A percentile compares a stretch with the other conserved stretches of the same genome.
Conservation (phyloP, 768 basidiomycete genomes). For the Tulasnella calospora region DNA sequence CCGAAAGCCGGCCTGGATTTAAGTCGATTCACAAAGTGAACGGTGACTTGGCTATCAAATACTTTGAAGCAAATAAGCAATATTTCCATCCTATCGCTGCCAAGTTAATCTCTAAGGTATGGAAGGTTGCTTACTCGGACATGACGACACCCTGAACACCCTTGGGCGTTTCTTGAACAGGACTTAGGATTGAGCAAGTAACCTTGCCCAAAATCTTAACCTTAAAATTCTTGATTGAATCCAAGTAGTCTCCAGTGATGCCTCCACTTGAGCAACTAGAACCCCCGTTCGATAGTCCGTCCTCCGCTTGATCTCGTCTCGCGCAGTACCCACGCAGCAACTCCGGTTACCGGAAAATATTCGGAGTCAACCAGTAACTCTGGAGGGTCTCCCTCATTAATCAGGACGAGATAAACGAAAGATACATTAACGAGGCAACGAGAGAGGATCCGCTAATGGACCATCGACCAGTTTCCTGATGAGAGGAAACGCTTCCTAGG, state of each 20-base stretch:
- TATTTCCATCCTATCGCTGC: conserved; percentile 74
- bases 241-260: not conserved
- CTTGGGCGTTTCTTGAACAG: not conserved
- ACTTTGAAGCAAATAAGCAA: conserved; percentile 46
- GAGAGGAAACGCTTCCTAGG: no score
- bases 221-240: not conserved
- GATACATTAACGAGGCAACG: no score
- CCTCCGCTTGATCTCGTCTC: no score
- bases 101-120: conserved; percentile 69
- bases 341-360: no score
- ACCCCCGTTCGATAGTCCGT: no score
- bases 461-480: no score
- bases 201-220: not conserved
- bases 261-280: not conserved
- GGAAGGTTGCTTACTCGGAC: not conserved
- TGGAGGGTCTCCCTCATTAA: no score
- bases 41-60: conserved; percentile 46
- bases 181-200: not conserved
- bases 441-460: no score
- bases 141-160: not conserved
- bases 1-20: conserved; percentile 50
- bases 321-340: not conserved
- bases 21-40: conserved; percentile 53
- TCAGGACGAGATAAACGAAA: no score
- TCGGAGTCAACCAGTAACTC: no score